A percentile compares a stretch with the other conserved stretches of the same genome.
Conservation (phyloP, 2,329 filamentous ascomycete genomes). For the Zalaria sp. region DNA sequence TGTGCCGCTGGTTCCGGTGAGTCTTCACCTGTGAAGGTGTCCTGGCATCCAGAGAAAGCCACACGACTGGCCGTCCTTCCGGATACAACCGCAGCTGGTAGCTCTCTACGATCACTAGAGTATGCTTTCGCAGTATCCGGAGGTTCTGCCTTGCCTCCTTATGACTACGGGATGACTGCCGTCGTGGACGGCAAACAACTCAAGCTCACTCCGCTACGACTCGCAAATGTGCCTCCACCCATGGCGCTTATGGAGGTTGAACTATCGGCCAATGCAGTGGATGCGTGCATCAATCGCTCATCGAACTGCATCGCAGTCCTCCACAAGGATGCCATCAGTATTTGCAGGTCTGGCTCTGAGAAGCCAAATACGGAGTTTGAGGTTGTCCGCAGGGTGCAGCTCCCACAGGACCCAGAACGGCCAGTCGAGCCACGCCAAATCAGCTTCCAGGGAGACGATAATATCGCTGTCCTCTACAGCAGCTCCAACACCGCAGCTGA, state of each 20-base stretch:
- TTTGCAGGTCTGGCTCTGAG: conserved; percentile 57
- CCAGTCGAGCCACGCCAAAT: conserved; percentile 27
- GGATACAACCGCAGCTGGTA: background rate
- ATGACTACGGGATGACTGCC: conserved; percentile 66
- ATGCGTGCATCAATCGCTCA: conserved; percentile 58
- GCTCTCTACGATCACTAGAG: conserved; percentile 32
- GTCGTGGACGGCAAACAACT: conserved; percentile 72
- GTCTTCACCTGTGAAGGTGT: conserved; percentile 10
- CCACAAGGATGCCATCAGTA: conserved; percentile 48
- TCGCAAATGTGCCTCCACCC: conserved; percentile 78
- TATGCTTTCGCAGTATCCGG: conserved; percentile 54
- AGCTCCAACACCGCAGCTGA: conserved; percentile 9
- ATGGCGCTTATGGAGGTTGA: conserved; percentile 72
- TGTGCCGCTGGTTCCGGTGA: conserved; percentile 2
- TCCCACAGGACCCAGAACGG: background rate
- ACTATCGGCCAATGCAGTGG: conserved; percentile 48
- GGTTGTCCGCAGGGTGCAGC: conserved; percentile 3
- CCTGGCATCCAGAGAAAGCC: conserved; percentile 72
- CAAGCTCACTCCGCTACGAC: conserved; percentile 73
- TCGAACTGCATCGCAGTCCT: conserved; percentile 58
- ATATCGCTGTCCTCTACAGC: conserved; percentile 18
- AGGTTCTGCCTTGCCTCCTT: conserved; percentile 54
- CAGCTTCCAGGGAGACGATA: conserved; percentile 26
- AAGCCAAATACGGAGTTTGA: conserved; percentile 32
- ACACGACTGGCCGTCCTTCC: background rate